These are phyloP conservation scores for Neofusicoccum umdonicola DNA, from an alignment of 2,329 filamentous ascomycete species.

Conservation along the genomic window DNA sequence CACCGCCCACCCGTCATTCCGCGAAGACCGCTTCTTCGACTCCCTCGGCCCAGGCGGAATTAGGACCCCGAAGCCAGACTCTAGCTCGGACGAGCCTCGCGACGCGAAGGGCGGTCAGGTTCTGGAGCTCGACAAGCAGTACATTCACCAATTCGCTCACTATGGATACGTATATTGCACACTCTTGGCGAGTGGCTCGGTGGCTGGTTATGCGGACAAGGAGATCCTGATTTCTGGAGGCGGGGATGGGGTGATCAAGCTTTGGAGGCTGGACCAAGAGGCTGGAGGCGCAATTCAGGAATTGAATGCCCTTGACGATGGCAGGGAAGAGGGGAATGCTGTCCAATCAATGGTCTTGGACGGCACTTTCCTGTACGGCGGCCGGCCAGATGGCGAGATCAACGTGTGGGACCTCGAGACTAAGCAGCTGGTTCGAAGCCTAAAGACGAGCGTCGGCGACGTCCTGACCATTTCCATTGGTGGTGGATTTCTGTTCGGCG, in stretches of 20 bases:
- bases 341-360: slow-evolving; percentile 80
- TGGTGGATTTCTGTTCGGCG: slow-evolving; percentile 81
- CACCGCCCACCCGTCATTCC: slow-evolving; percentile 68
- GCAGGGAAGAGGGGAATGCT: slow-evolving; percentile 55
- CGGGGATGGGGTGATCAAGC: slow-evolving; percentile 88
- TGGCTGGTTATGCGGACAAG: slow-evolving; percentile 52
- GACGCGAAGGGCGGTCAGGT: slow-evolving; percentile 60
- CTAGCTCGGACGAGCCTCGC: slow-evolving; percentile 44
- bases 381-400: slow-evolving; percentile 80
- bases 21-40: slow-evolving; percentile 90
- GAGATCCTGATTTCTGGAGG: slow-evolving; percentile 88
- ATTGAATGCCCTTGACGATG: slow-evolving; percentile 65
- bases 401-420: slow-evolving; percentile 98
- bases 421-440: slow-evolving; percentile 80
- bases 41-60: slow-evolving; percentile 81
- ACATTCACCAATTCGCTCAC: slow-evolving; percentile 86
- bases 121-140: slow-evolving; percentile 76
- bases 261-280: slow-evolving; percentile 75
- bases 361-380: slow-evolving; percentile 88
- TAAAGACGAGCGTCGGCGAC: slow-evolving; percentile 77
- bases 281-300: slow-evolving; percentile 64
- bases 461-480: slow-evolving; percentile 84
- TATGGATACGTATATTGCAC: slow-evolving; percentile 97
- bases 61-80: slow-evolving; percentile 69
- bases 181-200: slow-evolving; percentile 76